phyloP scores from a whole-genome alignment of 768 basidiomycete genomes.

The Amanita phalloides region DNA sequence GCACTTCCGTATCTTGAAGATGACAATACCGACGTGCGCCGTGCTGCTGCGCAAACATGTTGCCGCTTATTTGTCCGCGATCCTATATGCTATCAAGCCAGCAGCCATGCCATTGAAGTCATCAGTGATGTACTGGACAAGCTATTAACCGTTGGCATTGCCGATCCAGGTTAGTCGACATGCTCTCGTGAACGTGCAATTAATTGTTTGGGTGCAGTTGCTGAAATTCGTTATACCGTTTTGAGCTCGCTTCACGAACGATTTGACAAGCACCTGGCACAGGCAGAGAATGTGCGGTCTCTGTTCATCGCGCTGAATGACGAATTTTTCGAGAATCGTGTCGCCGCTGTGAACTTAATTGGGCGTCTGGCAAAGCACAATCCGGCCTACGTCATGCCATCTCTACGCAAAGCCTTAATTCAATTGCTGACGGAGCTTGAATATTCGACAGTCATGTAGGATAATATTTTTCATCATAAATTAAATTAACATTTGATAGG shows the following conservation, averaged over 20 bases:
- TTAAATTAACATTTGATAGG: constrained; percentile 24
- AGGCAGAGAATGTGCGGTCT: constrained; percentile 96
- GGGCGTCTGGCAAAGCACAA: constrained; percentile 92
- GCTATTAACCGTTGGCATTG: constrained; percentile 87
- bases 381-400: constrained; percentile 98
- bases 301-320: constrained; percentile 97
- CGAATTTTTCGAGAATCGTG: constrained; percentile 88
- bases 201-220: constrained; percentile 32
- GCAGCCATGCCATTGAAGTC: constrained; percentile 91
- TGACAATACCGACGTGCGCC: constrained; percentile 78
- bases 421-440: constrained; percentile 95
- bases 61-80: constrained; percentile 88
- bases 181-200: not conserved
- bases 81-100: constrained; percentile 92
- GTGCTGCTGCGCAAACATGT: constrained; percentile 86
- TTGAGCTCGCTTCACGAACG: constrained; percentile 81
- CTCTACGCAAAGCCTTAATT: constrained; percentile 87
- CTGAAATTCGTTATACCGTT: constrained; percentile 78
- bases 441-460: constrained; percentile 76
- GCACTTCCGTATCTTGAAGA: constrained; percentile 92
- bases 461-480: constrained; percentile 1
- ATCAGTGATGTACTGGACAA: constrained; percentile 98
- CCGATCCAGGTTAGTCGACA: constrained; percentile 70
- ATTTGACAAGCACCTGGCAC: constrained; percentile 94
- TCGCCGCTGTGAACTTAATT: constrained; percentile 84